These are phyloP conservation scores for Paramecium caudatum DNA, from an alignment of 73 alveolate genomes.

Conservation along the genomic window DNA sequence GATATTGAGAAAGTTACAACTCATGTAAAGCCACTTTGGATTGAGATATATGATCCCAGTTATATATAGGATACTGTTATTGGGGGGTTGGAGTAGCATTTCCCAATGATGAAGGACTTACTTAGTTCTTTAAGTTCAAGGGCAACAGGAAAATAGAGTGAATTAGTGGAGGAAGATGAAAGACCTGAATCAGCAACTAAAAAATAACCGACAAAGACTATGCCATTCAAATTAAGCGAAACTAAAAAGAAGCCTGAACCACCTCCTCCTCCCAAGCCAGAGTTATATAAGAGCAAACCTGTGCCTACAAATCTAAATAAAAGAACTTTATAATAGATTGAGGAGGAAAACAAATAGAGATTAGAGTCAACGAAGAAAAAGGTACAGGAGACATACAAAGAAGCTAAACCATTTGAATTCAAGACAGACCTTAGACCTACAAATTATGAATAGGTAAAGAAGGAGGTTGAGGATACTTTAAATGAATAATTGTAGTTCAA, in stretches of 20 bases:
- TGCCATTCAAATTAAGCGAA: slow-evolving; percentile 95
- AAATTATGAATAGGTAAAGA: slow-evolving; percentile 81
- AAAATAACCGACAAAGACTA: slow-evolving; percentile 87
- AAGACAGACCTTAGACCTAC: slow-evolving; percentile 87
- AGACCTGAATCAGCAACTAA: slow-evolving; percentile 81
- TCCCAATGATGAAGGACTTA: slow-evolving; percentile 79
- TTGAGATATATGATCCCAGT: slow-evolving; percentile 90
- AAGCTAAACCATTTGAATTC: slow-evolving; percentile 82
- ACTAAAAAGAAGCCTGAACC: slow-evolving; percentile 93
- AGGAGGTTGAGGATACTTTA: slow-evolving; percentile 84
- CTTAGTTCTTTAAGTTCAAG: slow-evolving; percentile 78
- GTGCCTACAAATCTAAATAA: slow-evolving; percentile 88
- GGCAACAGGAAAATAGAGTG: slow-evolving; percentile 84
- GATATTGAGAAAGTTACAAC: slow-evolving; percentile 87
- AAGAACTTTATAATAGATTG: slow-evolving; percentile 87
- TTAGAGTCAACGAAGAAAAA: slow-evolving; percentile 84
- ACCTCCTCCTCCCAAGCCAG: slow-evolving; percentile 90
- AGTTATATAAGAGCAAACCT: slow-evolving; percentile 88
- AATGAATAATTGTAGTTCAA: slow-evolving; percentile 82
- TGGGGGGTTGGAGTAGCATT: slow-evolving; percentile 87
- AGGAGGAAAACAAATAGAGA: slow-evolving; percentile 82
- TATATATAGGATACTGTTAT: slow-evolving; percentile 90
- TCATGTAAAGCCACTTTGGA: slow-evolving; percentile 93
- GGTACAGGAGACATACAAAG: slow-evolving; percentile 75
- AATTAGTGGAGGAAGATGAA: slow-evolving; percentile 77